phyloP scores from a whole-genome alignment of 2,329 filamentous ascomycete species.

The Lachnellula arida region DNA sequence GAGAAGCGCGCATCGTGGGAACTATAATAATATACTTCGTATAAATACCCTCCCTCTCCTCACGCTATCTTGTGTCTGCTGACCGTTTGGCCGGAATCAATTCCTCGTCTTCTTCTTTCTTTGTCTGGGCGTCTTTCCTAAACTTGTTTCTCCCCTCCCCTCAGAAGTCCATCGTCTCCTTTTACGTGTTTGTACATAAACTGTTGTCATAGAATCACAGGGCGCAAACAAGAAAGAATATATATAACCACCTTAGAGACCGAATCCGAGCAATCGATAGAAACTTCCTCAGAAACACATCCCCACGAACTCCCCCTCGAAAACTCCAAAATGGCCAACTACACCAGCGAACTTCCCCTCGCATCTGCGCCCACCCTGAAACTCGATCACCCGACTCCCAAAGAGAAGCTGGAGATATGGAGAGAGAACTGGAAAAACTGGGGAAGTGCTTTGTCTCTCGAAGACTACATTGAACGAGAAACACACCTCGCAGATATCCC shows the following conservation, averaged over 20 bases:
- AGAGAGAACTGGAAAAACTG: constrained; percentile 51
- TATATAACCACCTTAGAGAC: neutral
- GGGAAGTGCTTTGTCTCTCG: constrained; percentile 50
- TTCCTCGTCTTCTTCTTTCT: neutral
- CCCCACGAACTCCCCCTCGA: neutral
- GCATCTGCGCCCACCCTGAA: constrained; percentile 34
- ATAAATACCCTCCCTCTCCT: no score
- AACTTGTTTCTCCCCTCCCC: neutral
- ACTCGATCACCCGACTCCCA: constrained; percentile 52
- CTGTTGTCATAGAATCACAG: neutral
- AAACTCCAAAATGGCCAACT: constrained; percentile 2
- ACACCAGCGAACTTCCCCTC: constrained; percentile 18
- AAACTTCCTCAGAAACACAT: neutral
- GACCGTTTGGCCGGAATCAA: constrained; percentile 7
- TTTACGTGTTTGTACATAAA: no score
- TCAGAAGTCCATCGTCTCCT: neutral
- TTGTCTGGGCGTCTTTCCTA: neutral
- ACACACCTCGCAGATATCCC: constrained; percentile 52
- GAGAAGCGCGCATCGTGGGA: constrained; percentile 6
- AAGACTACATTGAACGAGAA: constrained; percentile 57
- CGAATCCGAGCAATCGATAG: neutral
- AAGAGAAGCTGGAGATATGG: constrained; percentile 53
- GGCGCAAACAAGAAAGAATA: neutral
- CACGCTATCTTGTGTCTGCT: constrained; percentile 11
- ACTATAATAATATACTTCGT: neutral